Conservation (phyloP, 345 rosid genomes). For the Euphorbia lathyris region DNA sequence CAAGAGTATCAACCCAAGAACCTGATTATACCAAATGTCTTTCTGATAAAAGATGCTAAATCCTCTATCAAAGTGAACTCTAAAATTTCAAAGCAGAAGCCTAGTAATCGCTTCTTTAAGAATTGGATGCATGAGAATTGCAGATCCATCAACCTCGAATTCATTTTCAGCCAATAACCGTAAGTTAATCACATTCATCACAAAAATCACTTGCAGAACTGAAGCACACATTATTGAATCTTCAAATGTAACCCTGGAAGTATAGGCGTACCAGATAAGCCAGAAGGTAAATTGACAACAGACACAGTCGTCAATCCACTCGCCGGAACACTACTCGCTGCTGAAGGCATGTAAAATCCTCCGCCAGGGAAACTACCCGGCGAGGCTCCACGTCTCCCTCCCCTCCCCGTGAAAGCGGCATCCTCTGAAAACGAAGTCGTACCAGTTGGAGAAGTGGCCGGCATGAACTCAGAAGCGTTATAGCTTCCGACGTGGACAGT, state of each 20-base stretch:
- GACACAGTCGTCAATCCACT: slow-evolving; percentile 67
- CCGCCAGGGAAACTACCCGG: slow-evolving; percentile 26
- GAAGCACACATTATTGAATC: background rate
- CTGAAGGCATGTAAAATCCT: slow-evolving; percentile 37
- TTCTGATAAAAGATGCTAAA: background rate
- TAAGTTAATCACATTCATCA: background rate
- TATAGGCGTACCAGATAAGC: slow-evolving; percentile 43
- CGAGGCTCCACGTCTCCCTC: slow-evolving; percentile 23
- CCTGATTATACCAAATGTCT: background rate
- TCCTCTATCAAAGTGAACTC: background rate
- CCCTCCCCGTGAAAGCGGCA: slow-evolving; percentile 33
- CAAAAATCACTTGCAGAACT: background rate
- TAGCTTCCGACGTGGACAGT: slow-evolving; percentile 13
- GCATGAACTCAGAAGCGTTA: slow-evolving; percentile 18
- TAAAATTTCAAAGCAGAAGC: background rate
- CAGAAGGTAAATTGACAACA: slow-evolving; percentile 54
- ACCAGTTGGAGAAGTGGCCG: slow-evolving; percentile 36
- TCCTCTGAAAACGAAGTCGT: slow-evolving; percentile 35
- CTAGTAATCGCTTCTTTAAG: background rate
- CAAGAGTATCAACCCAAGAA: background rate
- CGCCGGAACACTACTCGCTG: slow-evolving; percentile 71
- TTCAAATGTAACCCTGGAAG: background rate
- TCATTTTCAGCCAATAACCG: background rate
- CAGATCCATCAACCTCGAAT: background rate
- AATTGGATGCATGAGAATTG: background rate